A percentile compares a stretch with the other conserved stretches of the same genome.
Evolutionary conservation across 2,329 filamentous ascomycete genomes (phyloP).

Genomic region (Calonectria pseudoturangicola): DNA sequence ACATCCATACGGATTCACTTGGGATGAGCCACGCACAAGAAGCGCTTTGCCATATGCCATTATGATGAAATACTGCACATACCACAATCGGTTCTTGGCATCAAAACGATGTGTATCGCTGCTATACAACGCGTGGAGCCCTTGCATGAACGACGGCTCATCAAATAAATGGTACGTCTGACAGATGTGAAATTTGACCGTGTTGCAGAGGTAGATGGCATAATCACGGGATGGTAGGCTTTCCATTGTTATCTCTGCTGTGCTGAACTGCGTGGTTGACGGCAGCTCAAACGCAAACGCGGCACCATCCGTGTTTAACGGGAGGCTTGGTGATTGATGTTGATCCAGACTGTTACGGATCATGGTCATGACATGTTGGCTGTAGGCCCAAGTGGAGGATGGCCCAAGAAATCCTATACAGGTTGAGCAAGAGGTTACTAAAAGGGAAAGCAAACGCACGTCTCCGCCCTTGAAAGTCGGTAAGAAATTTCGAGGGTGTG

Average conservation of each 20-base stretch:
- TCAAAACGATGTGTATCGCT: neutral
- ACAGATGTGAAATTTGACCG: constrained; percentile 37
- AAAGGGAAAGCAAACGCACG: neutral
- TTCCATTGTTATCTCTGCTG: constrained; percentile 3
- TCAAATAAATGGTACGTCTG: constrained; percentile 39
- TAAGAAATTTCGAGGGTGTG: constrained; percentile 21
- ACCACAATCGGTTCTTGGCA: constrained; percentile 6
- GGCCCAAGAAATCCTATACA: constrained; percentile 32
- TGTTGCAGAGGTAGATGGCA: constrained; percentile 35
- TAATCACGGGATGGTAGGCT: constrained; percentile 34
- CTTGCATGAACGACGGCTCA: constrained; percentile 29
- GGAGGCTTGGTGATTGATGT: constrained; percentile 17
- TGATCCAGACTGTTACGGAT: constrained; percentile 27
- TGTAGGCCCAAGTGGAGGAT: constrained; percentile 40
- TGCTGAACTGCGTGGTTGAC: neutral
- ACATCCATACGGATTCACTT: constrained; percentile 20
- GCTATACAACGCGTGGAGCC: constrained; percentile 4
- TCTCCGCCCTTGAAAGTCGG: constrained; percentile 12
- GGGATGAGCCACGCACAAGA: constrained; percentile 18
- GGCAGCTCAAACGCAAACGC: constrained; percentile 29
- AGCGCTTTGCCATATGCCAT: constrained; percentile 38
- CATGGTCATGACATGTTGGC: constrained; percentile 38
- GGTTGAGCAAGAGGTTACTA: neutral
- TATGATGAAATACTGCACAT: constrained; percentile 35
- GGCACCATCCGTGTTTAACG: constrained; percentile 32